Percentiles rank a stretch among this genome's conserved stretches.
Evolutionary conservation across 345 rosid genomes (phyloP).

Genomic region (Populus alba): DNA sequence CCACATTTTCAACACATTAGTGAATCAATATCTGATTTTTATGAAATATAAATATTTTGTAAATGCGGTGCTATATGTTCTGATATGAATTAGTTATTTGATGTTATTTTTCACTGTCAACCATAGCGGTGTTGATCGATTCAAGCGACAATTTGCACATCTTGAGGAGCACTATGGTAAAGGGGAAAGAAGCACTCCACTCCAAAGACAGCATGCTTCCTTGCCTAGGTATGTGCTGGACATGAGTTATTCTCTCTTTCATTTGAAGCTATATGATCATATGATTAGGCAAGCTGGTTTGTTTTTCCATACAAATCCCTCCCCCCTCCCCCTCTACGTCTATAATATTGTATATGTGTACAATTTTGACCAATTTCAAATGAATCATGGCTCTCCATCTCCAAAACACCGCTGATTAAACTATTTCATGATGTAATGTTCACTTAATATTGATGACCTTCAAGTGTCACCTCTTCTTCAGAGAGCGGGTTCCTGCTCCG

Average conservation of each 20-base stretch:
- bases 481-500: slow-evolving; percentile 80
- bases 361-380: neutral
- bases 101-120: slow-evolving; percentile 13
- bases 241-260: neutral
- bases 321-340: neutral
- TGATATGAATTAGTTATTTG: neutral
- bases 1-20: neutral
- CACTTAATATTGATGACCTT: neutral
- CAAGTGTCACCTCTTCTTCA: slow-evolving; percentile 27
- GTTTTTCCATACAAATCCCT: no score
- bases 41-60: neutral
- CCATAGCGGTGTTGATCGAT: slow-evolving; percentile 92
- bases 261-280: neutral
- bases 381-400: neutral
- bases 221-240: slow-evolving; percentile 69
- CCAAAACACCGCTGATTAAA: slow-evolving; percentile 1
- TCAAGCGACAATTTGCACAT: slow-evolving; percentile 97
- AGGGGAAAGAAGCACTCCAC: slow-evolving; percentile 77
- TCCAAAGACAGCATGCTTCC: slow-evolving; percentile 89
- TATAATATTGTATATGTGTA: neutral
- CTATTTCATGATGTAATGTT: neutral
- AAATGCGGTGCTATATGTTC: neutral
- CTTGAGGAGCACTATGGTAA: slow-evolving; percentile 83
- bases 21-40: neutral
- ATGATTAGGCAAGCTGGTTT: neutral